phyloP scores from a whole-genome alignment of 2,329 filamentous ascomycete genomes.

The Parastagonospora nodorum region DNA sequence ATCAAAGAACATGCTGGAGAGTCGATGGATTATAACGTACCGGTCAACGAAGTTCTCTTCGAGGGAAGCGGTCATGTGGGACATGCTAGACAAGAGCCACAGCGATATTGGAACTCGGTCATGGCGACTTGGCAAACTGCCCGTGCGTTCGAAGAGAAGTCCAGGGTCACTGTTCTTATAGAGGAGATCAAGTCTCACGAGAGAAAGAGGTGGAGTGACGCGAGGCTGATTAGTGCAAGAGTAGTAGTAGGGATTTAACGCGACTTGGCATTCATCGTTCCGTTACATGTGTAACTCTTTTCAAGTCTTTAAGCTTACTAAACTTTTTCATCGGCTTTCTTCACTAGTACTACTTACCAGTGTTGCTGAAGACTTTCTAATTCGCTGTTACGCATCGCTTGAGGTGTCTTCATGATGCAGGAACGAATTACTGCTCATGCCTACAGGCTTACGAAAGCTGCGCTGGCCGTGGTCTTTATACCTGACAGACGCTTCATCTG shows the following conservation, averaged over 20 bases:
- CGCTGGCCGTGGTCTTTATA: too few species aligned
- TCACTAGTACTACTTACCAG: too few species aligned
- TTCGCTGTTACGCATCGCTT: too few species aligned
- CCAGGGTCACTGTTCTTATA: neutral
- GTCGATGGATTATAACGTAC: slow-evolving; percentile 53
- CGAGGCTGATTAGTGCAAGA: neutral
- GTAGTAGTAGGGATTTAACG: neutral
- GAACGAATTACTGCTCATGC: too few species aligned
- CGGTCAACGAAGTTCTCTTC: slow-evolving; percentile 57
- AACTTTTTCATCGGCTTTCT: too few species aligned
- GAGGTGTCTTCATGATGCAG: too few species aligned
- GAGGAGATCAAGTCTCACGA: neutral
- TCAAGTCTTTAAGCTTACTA: too few species aligned
- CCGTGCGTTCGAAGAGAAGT: neutral
- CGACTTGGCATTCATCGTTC: too few species aligned
- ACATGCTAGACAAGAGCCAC: slow-evolving; percentile 61
- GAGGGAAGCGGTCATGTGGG: slow-evolving; percentile 63
- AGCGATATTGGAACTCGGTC: slow-evolving; percentile 59
- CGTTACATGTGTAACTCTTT: too few species aligned
- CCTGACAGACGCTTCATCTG: too few species aligned
- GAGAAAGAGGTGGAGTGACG: slow-evolving; percentile 1
- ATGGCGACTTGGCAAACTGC: slow-evolving; percentile 18
- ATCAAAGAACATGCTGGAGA: slow-evolving; percentile 57
- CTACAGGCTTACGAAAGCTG: too few species aligned
- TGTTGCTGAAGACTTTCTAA: too few species aligned